Base-by-base conservation (phyloP, 495 filamentous ascomycete genomes). In the Penicillium nucicola region DNA sequence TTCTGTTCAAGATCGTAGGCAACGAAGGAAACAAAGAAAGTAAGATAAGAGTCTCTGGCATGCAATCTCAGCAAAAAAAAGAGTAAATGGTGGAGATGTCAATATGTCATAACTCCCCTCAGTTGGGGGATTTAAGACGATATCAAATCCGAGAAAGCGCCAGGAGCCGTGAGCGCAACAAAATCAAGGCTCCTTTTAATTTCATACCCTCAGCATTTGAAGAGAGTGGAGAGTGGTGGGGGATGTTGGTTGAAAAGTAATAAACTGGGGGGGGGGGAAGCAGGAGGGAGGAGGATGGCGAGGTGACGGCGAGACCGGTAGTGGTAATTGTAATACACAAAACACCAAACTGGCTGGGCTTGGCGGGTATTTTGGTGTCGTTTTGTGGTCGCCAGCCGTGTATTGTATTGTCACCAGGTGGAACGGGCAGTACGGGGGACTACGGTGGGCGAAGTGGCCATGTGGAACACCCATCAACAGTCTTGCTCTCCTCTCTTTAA, bases 141-240 rank as follows among this genome's bases (percentile, higher is more conserved):
- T 45, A 55, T 66, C 60, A 52, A 51, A 64, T 44, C 58, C 57
- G 52, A 60, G 64, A 55, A 65, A 62, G 68, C 63, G 66, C 69
- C 62, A 70, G 67, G 65, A 71, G 70, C 65, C 66, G 62, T 67
- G 69, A 70, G 71, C 73, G 71, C 73, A 75, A 69, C 64, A 61
- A 74, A 71, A 55, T 65, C 66, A 66, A 56, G 71, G 69, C 71
- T 68, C 69, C 65, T 57, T 70, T 66, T 50, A 53, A 62, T 64
- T 64, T 76, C 73, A 76, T 76, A 67, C 64, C 71, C 68, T 76
- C 68, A 73, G 63, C 72, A 76, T 76, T 50, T 62, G 38, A 40
- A 41, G 48, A 49, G 15, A 53, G 51, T 50, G 35, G 32, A 38
- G 41, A 44, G 22, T 36, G 49, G 32, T 17, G 47, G 48, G 42